phyloP scores from a whole-genome alignment of 2,329 filamentous ascomycete species.

The Colletotrichum brevisporum region DNA sequence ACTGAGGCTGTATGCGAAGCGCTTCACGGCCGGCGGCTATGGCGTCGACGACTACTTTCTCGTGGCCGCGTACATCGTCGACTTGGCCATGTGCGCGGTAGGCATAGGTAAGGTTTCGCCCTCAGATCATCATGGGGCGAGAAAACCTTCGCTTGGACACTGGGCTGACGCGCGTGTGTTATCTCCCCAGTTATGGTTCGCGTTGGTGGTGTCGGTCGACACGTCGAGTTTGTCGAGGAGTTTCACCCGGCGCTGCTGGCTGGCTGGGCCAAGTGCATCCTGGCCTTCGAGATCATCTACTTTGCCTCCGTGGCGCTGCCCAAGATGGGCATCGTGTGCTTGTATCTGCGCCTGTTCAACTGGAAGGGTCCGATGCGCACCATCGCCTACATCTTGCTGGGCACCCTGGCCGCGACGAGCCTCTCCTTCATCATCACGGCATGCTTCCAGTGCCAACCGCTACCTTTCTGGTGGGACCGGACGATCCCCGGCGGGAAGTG shows the following conservation, averaged over 20 bases:
- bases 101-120: constrained; percentile 30
- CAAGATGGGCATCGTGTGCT: constrained; percentile 48
- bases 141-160: constrained; percentile 15
- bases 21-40: constrained; percentile 35
- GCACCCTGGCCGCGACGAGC: constrained; percentile 41
- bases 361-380: constrained; percentile 44
- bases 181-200: constrained; percentile 42
- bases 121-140: neutral
- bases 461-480: constrained; percentile 51
- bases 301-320: constrained; percentile 47
- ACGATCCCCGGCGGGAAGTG: constrained; percentile 48
- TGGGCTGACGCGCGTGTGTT: neutral
- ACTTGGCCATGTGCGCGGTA: constrained; percentile 36
- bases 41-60: constrained; percentile 37
- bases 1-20: constrained; percentile 30
- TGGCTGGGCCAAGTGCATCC: constrained; percentile 45
- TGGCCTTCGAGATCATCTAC: constrained; percentile 48
- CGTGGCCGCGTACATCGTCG: constrained; percentile 33
- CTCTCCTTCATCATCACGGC: constrained; percentile 42
- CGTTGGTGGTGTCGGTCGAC: constrained; percentile 46
- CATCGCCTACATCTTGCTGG: constrained; percentile 42
- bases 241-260: constrained; percentile 36
- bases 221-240: constrained; percentile 42
- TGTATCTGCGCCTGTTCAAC: constrained; percentile 50
- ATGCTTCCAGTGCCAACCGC: constrained; percentile 56